phyloP scores from a whole-genome alignment of 2,329 filamentous ascomycete species.

The Rugonectria rugulosa region DNA sequence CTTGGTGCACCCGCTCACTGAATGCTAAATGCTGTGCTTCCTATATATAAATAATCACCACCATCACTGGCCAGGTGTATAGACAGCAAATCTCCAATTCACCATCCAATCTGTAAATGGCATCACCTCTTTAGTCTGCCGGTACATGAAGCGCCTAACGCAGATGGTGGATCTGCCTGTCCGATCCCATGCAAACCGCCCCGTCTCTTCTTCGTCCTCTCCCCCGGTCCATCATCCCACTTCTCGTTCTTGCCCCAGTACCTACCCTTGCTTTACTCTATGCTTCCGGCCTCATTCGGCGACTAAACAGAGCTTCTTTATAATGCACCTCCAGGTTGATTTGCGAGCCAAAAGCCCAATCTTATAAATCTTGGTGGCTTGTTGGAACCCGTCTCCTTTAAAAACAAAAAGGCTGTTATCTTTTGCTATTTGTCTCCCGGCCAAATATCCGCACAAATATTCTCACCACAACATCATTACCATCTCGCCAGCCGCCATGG shows the following conservation, averaged over 20 bases:
- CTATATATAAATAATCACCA: no score
- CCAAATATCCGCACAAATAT: no score
- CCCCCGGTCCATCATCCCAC: background rate
- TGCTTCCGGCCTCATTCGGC: background rate
- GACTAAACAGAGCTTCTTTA: background rate
- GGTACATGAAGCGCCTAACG: constrained; percentile 11
- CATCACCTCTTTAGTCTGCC: constrained; percentile 11
- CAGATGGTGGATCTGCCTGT: background rate
- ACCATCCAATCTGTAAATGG: constrained; percentile 7
- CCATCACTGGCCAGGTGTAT: background rate
- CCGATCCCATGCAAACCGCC: background rate
- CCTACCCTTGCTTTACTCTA: background rate
- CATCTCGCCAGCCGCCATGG: constrained; percentile 28
- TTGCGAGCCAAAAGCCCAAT: constrained; percentile 6
- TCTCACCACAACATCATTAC: background rate
- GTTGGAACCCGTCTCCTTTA: background rate
- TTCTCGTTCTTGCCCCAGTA: no score
- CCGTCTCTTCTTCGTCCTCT: background rate
- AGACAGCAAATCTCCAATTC: background rate
- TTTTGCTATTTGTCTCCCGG: no score
- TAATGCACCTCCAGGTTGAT: background rate
- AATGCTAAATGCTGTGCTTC: no score
- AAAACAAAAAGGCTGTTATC: background rate
- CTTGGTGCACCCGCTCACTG: no score
- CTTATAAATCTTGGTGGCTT: background rate